Conservation (phyloP, 1,284 basidiomycete species). For the Trametes sp. region DNA sequence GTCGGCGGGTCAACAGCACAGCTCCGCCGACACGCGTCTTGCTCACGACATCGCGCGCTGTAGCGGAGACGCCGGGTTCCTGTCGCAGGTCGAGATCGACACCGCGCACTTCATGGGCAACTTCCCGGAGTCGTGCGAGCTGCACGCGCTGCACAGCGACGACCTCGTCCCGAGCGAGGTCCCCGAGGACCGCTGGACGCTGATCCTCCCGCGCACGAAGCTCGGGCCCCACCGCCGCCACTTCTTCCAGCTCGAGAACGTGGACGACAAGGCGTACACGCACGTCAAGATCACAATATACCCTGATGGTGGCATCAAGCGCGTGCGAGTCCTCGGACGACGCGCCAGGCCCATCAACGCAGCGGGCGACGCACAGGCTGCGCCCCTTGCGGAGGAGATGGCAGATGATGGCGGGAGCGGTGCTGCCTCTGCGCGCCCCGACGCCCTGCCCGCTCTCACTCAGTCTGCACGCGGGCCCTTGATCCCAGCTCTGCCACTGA, state of each 20-base stretch:
- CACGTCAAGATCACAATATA: constrained; percentile 92
- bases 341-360: constrained; percentile 34
- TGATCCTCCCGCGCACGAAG: constrained; percentile 79
- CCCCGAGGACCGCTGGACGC: constrained; percentile 69
- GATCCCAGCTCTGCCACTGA: constrained; percentile 80
- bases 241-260: constrained; percentile 82
- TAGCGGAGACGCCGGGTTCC: constrained; percentile 55
- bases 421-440: constrained; percentile 10
- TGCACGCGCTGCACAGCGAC: constrained; percentile 69
- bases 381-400: constrained; percentile 7
- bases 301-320: constrained; percentile 96
- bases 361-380: constrained; percentile 20
- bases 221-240: constrained; percentile 93
- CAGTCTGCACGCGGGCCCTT: constrained; percentile 36
- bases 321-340: constrained; percentile 84
- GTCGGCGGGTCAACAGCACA: constrained; percentile 39
- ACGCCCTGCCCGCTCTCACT: constrained; percentile 2
- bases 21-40: constrained; percentile 49
- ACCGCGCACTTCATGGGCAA: constrained; percentile 97
- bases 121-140: constrained; percentile 89
- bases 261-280: constrained; percentile 66
- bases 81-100: constrained; percentile 89
- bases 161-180: constrained; percentile 52
- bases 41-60: constrained; percentile 43
- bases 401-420: constrained; percentile 20